A percentile compares a stretch with the other conserved stretches of the same genome.
Evolutionary conservation across 495 filamentous ascomycete genomes (phyloP).

Genomic region (Aspergillus egyptiacus): DNA sequence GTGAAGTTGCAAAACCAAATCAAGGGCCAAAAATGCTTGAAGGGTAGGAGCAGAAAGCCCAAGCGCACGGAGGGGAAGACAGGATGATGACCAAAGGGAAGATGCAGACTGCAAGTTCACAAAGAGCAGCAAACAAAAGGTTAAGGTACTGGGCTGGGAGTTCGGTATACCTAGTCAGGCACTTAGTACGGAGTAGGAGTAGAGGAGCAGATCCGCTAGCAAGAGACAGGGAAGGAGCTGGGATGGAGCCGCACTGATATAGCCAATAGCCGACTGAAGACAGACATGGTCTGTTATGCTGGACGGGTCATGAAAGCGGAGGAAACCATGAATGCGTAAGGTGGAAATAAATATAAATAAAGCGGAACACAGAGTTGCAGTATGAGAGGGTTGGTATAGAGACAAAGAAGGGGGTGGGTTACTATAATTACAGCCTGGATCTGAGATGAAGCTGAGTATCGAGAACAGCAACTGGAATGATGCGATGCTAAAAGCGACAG

Average conservation of each 20-base stretch:
- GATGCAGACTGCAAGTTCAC: constrained; percentile 6
- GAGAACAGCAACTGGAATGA: constrained; percentile 9
- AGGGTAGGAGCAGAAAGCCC: background rate
- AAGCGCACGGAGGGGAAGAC: background rate
- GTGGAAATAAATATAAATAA: too few species aligned
- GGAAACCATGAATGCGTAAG: too few species aligned
- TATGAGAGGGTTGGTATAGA: background rate
- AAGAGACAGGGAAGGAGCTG: constrained; percentile 6
- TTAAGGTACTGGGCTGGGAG: background rate
- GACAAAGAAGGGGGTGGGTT: constrained; percentile 1
- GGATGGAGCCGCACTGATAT: constrained; percentile 8
- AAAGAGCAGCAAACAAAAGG: constrained; percentile 9
- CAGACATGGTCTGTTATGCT: constrained; percentile 10
- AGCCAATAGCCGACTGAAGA: constrained; percentile 10
- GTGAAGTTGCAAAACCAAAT: constrained; percentile 1
- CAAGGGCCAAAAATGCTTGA: background rate
- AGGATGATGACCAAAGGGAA: constrained; percentile 11
- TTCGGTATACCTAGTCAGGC: too few species aligned
- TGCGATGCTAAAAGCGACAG: background rate
- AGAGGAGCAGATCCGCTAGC: constrained; percentile 3
- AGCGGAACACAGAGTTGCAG: background rate
- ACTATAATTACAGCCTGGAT: constrained; percentile 3
- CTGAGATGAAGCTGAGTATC: background rate
- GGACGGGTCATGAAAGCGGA: constrained; percentile 1
- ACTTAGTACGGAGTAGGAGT: too few species aligned